Base-by-base conservation (phyloP, 768 basidiomycete genomes). In the Rhizopogon vinicolor region DNA sequence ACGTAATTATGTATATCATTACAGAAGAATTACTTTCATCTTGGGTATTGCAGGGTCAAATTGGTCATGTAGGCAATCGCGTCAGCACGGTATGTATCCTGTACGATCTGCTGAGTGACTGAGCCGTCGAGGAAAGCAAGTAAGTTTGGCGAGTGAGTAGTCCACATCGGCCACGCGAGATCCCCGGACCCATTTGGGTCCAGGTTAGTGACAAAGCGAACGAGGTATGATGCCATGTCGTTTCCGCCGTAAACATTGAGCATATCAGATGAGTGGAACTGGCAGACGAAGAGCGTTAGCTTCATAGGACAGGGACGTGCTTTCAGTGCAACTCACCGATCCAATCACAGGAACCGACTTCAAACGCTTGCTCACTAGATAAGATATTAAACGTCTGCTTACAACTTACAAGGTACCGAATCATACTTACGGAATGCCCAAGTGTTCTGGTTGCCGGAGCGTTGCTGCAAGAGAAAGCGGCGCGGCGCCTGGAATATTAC, bases 151-250 rank as follows among this genome's bases (percentile, higher is more conserved):
- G 67, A 60, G 0, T 44, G 54, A 0, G 65, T 58, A 7, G 67
- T 70, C 45, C 80, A 82, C 51, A 69, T 67, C 0, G 81, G 79
- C 81, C 79, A 82, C n/a, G 63, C 60, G 18, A 74, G 50, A 19
- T 70, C 72, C 3, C 63, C 65, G 2, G 58, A 49, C 5, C 65
- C 71, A 59, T 83, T 83, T 1, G 82, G 81, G 54, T 63, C 58
- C 7, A 65, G 64, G 48, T 65, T 55, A 19, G 59, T 7, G 5
- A 57, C 56, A 29, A 63, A 63, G 28, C 64, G 64, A 37, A 63
- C 54, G 35, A 65, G 55, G 40, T 65, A 63, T 75, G 81, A 61
- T 4, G 75, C 63, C 61, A 81, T 64, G 56, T 79, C 77, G 18
- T 70, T 71, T 2, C 65, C 72, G 1, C 65, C 68, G 54, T 76